Percentiles rank a stretch among this genome's conserved stretches.
These are phyloP conservation scores for Populus tremula DNA, from an alignment of 345 rosid species.

Conservation along the genomic window DNA sequence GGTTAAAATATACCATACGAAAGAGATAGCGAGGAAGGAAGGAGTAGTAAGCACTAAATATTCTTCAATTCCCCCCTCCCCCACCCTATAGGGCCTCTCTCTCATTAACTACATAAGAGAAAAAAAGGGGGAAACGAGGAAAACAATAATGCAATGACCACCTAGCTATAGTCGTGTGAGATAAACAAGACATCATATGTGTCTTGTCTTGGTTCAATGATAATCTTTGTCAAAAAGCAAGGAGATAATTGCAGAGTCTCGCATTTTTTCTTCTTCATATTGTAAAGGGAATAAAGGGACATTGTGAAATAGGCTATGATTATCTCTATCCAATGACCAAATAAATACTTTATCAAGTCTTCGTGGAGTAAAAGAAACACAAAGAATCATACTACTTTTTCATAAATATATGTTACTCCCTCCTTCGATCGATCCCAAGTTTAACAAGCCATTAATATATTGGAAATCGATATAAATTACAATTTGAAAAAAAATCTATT, in stretches of 20 bases:
- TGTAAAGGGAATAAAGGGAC: background rate
- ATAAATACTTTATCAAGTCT: background rate
- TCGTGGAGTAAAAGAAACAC: background rate
- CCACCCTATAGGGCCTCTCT: background rate
- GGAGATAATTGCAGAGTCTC: background rate
- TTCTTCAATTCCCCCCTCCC: background rate
- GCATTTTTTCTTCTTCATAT: background rate
- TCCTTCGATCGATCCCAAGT: too few relatives aligned
- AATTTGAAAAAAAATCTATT: too few relatives aligned
- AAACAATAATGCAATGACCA: background rate
- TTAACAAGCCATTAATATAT: too few relatives aligned
- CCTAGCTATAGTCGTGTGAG: background rate
- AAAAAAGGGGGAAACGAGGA: background rate
- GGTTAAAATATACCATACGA: background rate
- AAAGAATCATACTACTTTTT: background rate
- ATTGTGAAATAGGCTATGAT: background rate
- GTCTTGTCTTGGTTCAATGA: background rate
- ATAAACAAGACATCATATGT: background rate
- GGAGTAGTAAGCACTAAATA: background rate
- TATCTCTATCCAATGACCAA: background rate
- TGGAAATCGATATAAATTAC: too few relatives aligned
- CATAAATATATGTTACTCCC: background rate
- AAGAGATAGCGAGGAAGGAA: background rate
- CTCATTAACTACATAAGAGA: too few relatives aligned
- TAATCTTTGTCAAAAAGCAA: background rate